Evolutionary conservation across 495 filamentous ascomycete genomes (phyloP).

Genomic region (Usnea hakonensis): DNA sequence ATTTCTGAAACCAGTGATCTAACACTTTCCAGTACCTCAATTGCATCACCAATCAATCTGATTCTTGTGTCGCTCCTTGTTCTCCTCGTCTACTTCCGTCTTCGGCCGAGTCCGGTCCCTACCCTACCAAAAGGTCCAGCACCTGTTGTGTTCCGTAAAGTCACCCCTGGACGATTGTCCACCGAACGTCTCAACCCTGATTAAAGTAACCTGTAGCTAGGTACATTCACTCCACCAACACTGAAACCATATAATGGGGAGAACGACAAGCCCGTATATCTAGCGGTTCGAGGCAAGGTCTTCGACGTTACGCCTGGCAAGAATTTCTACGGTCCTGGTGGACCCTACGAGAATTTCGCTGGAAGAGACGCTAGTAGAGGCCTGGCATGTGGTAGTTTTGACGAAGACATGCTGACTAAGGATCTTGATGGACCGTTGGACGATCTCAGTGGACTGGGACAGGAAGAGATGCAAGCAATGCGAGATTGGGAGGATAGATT

Average conservation of each 20-base stretch:
- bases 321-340: constrained; percentile 91
- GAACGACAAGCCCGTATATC: constrained; percentile 65
- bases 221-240: constrained; percentile 77
- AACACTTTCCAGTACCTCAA: constrained; percentile 38
- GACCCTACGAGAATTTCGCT: constrained; percentile 89
- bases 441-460: constrained; percentile 62
- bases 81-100: constrained; percentile 60
- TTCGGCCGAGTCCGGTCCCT: constrained; percentile 52
- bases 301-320: constrained; percentile 80
- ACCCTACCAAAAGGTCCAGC: constrained; percentile 62
- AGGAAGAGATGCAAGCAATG: constrained; percentile 75
- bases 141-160: constrained; percentile 68
- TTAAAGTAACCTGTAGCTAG: not conserved
- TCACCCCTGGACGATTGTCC: not conserved
- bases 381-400: constrained; percentile 86
- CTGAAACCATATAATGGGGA: constrained; percentile 83
- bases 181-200: not conserved
- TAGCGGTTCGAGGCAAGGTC: constrained; percentile 75
- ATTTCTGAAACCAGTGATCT: not conserved
- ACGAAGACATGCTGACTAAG: constrained; percentile 92
- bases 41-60: constrained; percentile 73
- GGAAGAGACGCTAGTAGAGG: constrained; percentile 90
- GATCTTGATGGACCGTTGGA: constrained; percentile 83
- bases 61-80: constrained; percentile 63
- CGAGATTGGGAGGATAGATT: constrained; percentile 90